Evolutionary conservation across 768 basidiomycete species (phyloP), one percentile per base, ranked within the genome.

Genomic region (Boletus huronensis): DNA sequence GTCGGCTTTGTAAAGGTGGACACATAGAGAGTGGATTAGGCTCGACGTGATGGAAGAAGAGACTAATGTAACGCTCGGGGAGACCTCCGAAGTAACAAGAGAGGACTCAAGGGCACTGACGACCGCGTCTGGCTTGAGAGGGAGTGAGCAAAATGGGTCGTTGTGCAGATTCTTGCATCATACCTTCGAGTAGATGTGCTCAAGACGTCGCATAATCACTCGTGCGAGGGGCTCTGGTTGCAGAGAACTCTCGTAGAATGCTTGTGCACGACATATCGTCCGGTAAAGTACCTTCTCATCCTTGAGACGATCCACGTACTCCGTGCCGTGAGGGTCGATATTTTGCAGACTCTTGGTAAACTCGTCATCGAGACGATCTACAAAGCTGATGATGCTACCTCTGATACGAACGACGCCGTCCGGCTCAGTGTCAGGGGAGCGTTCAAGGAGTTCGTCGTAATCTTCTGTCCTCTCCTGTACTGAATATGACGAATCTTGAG

Each of bases 151-250:
- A 21, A 31, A 34, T n/a, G 21, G 17, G 13, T 29, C 8, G 29
- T 17, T n/a, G 16, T 38, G 10, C 2, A 38, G 7, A 8, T 28
- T 29, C 10, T 11, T 39, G 32, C 10, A 36, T 34, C 54, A 53
- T 56, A 95, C 94, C 86, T 99, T 98, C 36, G 91, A 94, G 73
- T 99, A 98, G 47, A 99, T 93, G 68, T 98, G 97, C 70, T 99
- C 97, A 55, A 99, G 74, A 40, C 97, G 84, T 62, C 97, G 84
- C 89, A 98, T 95, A 52, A 98, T 80, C 35, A 95, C 91, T 39
- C 96, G 83, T 36, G 87, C 85, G 40, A 93, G 80, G 21, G 90
- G 85, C 36, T 97, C 94, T 36, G 78, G 75, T 71, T 88, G 85
- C 26, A 78, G 75, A 17, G 84, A 87, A 62, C 80, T 82, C 76